A percentile compares a stretch with the other conserved stretches of the same genome.
phyloP scores from a whole-genome alignment of 2,329 filamentous ascomycete species.

The Truncatella angustata region DNA sequence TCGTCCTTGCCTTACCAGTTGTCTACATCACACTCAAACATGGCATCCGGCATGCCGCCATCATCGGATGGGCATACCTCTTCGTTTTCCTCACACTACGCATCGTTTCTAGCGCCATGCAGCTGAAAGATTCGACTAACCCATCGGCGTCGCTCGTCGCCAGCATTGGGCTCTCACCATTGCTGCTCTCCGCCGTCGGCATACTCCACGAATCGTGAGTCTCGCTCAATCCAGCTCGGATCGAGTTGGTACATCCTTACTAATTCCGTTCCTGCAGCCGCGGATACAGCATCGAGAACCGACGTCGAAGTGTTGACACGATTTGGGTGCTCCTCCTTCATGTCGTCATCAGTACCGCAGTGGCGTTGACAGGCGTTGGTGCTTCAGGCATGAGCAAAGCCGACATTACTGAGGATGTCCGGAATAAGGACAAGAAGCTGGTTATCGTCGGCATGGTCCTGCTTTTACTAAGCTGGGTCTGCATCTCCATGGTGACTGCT shows the following conservation, averaged over 20 bases:
- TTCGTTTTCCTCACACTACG: slow-evolving; percentile 34
- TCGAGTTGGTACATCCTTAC: background rate
- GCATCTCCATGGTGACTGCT: slow-evolving; percentile 13
- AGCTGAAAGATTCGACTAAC: slow-evolving; percentile 22
- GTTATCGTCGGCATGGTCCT: slow-evolving; percentile 21
- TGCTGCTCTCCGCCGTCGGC: slow-evolving; percentile 28
- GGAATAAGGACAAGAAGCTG: slow-evolving; percentile 9
- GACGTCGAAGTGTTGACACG: slow-evolving; percentile 11
- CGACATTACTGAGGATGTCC: slow-evolving; percentile 11
- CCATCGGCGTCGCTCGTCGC: slow-evolving; percentile 31
- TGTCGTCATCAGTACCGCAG: slow-evolving; percentile 19
- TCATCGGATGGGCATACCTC: slow-evolving; percentile 38
- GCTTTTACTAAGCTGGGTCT: slow-evolving; percentile 21
- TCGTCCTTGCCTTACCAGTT: slow-evolving; percentile 26
- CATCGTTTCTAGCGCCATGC: slow-evolving; percentile 31
- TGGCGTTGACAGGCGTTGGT: slow-evolving; percentile 23
- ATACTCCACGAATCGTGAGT: slow-evolving; percentile 35
- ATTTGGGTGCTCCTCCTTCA: slow-evolving; percentile 20
- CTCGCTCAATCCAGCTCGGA: background rate
- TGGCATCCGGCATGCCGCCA: slow-evolving; percentile 31
- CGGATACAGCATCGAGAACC: slow-evolving; percentile 16
- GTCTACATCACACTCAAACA: slow-evolving; percentile 28
- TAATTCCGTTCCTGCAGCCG: slow-evolving; percentile 9
- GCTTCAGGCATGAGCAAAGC: slow-evolving; percentile 17
- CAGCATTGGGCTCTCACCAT: slow-evolving; percentile 37